phyloP scores from a whole-genome alignment of 441 rosid species.

The Kokia cookei region DNA sequence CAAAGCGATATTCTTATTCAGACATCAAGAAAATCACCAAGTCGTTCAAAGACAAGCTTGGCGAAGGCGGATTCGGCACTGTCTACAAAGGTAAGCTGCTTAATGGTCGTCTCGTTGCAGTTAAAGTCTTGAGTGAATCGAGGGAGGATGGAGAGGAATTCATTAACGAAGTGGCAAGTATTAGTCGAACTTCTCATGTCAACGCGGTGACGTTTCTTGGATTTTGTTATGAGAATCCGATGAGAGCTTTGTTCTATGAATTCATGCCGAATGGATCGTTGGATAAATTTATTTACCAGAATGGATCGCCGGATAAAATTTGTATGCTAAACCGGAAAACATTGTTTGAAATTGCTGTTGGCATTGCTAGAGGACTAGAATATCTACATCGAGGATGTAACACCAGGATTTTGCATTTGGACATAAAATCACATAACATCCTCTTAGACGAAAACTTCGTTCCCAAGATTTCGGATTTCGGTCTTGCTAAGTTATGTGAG shows the following conservation, averaged over 20 bases:
- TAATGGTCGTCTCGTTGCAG: not conserved
- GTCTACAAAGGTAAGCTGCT: slow-evolving; percentile 5
- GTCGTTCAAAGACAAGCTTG: not conserved
- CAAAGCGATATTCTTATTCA: not conserved
- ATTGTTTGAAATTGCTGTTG: slow-evolving; percentile 19
- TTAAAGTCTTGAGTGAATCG: not conserved
- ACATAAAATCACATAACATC: slow-evolving; percentile 53
- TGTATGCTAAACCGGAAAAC: not conserved
- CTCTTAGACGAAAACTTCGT: slow-evolving; percentile 31
- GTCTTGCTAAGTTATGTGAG: slow-evolving; percentile 31
- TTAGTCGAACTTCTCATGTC: not conserved
- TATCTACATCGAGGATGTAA: slow-evolving; percentile 48
- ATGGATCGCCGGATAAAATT: not conserved
- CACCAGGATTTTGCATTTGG: slow-evolving; percentile 50
- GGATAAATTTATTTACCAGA: slow-evolving; percentile 12
- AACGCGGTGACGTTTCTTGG: slow-evolving; percentile 1
- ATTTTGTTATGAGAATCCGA: not conserved
- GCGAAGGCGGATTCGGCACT: not conserved
- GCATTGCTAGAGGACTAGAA: slow-evolving; percentile 39
- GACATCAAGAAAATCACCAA: slow-evolving; percentile 4
- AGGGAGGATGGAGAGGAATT: not conserved
- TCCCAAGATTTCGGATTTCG: slow-evolving; percentile 44
- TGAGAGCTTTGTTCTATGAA: slow-evolving; percentile 22
- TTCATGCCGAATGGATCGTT: slow-evolving; percentile 31
- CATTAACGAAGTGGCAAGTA: not conserved